A percentile compares a stretch with the other conserved stretches of the same genome.
Conservation (phyloP, 495 filamentous ascomycete genomes). For the Penicillium nucicola region DNA sequence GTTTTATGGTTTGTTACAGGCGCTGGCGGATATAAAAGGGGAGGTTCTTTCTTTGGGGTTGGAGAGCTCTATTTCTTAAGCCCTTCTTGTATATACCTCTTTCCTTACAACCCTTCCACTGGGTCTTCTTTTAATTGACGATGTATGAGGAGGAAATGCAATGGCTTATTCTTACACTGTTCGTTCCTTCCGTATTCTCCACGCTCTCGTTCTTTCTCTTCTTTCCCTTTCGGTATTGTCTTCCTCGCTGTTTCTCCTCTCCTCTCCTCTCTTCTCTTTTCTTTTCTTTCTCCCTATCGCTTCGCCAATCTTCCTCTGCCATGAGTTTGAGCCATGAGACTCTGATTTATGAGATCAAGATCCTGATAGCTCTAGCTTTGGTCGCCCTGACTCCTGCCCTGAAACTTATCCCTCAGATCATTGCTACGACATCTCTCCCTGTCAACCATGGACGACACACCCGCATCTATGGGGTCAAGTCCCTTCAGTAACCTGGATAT, state of each 20-base stretch:
- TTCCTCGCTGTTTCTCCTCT: not conserved
- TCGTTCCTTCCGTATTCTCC: constrained; percentile 1
- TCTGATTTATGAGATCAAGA: too few species aligned
- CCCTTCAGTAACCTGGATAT: constrained; percentile 32
- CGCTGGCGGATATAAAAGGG: constrained; percentile 25
- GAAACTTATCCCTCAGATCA: too few species aligned
- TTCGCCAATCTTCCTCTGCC: not conserved
- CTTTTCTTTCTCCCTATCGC: constrained; percentile 4
- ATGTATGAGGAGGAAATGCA: constrained; percentile 8
- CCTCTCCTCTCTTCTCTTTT: not conserved
- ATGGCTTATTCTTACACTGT: constrained; percentile 3
- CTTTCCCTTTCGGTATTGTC: not conserved
- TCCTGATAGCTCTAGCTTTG: too few species aligned
- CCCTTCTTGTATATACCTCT: constrained; percentile 23
- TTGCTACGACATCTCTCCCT: too few species aligned
- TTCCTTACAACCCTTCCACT: constrained; percentile 5
- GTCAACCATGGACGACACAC: too few species aligned
- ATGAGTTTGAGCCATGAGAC: not conserved
- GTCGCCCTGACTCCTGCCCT: too few species aligned
- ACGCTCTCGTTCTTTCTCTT: not conserved
- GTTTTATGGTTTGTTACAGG: constrained; percentile 17
- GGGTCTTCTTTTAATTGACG: constrained; percentile 9
- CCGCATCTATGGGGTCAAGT: not conserved
- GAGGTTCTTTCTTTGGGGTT: constrained; percentile 10
- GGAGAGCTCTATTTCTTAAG: constrained; percentile 17